phyloP scores from a whole-genome alignment of 225 moss, liverwort and hornwort genomes.

The Rhytidiadelphus loreus region DNA sequence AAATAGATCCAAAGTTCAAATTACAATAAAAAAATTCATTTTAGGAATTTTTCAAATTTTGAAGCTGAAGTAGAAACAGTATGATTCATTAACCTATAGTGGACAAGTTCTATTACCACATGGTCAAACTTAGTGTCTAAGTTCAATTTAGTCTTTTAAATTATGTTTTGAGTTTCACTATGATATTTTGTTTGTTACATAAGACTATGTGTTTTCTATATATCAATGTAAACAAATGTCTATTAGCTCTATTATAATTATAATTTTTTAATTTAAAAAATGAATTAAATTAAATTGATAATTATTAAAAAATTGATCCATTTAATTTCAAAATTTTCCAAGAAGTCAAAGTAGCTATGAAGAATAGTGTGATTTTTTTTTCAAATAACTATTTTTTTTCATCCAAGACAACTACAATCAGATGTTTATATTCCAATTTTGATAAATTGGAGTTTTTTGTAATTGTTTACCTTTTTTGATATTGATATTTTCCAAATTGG shows the following conservation, averaged over 20 bases:
- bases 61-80: not conserved
- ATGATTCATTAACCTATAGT: accelerated
- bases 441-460: too few relatives aligned
- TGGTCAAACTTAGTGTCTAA: not conserved
- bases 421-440: too few relatives aligned
- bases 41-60: not conserved
- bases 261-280: too few relatives aligned
- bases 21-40: not conserved
- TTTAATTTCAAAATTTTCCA: not conserved
- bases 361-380: not conserved
- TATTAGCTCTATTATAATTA: not conserved
- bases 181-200: not conserved
- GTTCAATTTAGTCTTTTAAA: not conserved
- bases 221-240: not conserved
- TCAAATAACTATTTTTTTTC: too few relatives aligned
- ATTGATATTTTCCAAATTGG: too few relatives aligned
- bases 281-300: not conserved
- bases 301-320: not conserved
- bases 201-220: not conserved
- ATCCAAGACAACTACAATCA: too few relatives aligned
- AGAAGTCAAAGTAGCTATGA: not conserved
- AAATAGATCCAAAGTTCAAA: not conserved
- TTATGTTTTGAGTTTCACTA: accelerated
- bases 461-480: too few relatives aligned
- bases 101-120: too few relatives aligned